Evolutionary conservation across 116 monocot genomes (phyloP).

Genomic region (Cymodocea nodosa): DNA sequence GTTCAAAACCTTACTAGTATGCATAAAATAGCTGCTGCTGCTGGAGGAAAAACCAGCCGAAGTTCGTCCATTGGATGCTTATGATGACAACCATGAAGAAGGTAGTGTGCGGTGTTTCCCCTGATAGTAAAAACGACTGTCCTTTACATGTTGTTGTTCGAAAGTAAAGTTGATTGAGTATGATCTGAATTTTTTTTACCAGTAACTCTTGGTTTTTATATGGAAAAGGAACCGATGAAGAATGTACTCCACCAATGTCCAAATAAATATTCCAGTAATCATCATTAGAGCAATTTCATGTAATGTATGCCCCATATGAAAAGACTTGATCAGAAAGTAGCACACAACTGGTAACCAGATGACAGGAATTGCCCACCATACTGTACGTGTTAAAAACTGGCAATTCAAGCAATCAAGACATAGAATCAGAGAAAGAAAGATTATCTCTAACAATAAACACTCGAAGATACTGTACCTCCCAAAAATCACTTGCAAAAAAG

Average conservation of each 20-base stretch:
- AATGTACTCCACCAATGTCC: slow-evolving; percentile 79
- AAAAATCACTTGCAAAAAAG: slow-evolving; percentile 53
- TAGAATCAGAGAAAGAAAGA: not conserved
- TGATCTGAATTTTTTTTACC: slow-evolving; percentile 22
- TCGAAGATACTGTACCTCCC: slow-evolving; percentile 39
- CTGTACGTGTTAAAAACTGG: slow-evolving; percentile 34
- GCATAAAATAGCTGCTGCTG: slow-evolving; percentile 78
- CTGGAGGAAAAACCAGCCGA: slow-evolving; percentile 88
- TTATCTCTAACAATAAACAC: not conserved
- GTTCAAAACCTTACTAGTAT: slow-evolving; percentile 35
- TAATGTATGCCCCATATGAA: slow-evolving; percentile 38
- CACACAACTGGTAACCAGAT: slow-evolving; percentile 92
- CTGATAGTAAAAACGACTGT: slow-evolving; percentile 22
- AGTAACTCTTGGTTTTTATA: slow-evolving; percentile 79
- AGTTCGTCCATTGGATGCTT: slow-evolving; percentile 95
- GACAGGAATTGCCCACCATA: slow-evolving; percentile 70
- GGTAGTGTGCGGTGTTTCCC: slow-evolving; percentile 90
- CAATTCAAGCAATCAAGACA: not conserved
- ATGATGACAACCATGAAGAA: slow-evolving; percentile 95
- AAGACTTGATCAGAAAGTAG: slow-evolving; percentile 27
- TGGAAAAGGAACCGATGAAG: slow-evolving; percentile 96
- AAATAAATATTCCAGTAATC: slow-evolving; percentile 42
- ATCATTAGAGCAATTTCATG: slow-evolving; percentile 33
- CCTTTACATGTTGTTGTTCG: not conserved
- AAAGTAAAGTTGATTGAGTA: not conserved